These are phyloP conservation scores for Russula brevipes DNA, from an alignment of 768 basidiomycete genomes.

Conservation along the genomic window DNA sequence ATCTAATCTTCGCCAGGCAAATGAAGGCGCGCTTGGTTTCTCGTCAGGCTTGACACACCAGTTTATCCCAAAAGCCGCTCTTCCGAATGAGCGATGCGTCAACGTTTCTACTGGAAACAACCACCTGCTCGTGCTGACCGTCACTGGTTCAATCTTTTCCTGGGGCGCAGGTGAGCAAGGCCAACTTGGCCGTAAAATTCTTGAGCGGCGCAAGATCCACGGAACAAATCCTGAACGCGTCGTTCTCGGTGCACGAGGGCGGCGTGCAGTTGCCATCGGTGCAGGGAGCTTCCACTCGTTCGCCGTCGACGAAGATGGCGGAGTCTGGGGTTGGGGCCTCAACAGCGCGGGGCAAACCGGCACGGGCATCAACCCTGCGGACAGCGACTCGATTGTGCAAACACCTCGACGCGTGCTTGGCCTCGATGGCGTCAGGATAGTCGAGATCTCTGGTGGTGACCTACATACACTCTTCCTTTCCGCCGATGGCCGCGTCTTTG, in stretches of 20 bases:
- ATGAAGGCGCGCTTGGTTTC: conserved; percentile 84
- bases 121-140: conserved; percentile 85
- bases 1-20: conserved; percentile 41
- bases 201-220: conserved; percentile 83
- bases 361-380: conserved; percentile 44
- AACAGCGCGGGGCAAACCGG: conserved; percentile 86
- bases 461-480: conserved; percentile 92
- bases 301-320: conserved; percentile 77
- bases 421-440: conserved; percentile 53
- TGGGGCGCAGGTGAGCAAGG: conserved; percentile 90
- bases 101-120: conserved; percentile 80
- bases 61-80: conserved; percentile 55
- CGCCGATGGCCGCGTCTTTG: conserved; percentile 75
- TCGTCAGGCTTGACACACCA: conserved; percentile 62
- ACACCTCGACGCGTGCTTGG: conserved; percentile 59
- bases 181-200: conserved; percentile 86
- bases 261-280: conserved; percentile 65
- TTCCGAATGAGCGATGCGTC: conserved; percentile 63
- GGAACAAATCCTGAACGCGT: conserved; percentile 87
- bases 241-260: conserved; percentile 59
- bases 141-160: conserved; percentile 79
- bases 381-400: conserved; percentile 51
- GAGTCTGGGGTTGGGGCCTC: conserved; percentile 94
- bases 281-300: conserved; percentile 86
- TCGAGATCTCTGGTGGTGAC: conserved; percentile 76